Conservation (phyloP, 441 rosid genomes). For the Rhodomyrtus psidioides region DNA sequence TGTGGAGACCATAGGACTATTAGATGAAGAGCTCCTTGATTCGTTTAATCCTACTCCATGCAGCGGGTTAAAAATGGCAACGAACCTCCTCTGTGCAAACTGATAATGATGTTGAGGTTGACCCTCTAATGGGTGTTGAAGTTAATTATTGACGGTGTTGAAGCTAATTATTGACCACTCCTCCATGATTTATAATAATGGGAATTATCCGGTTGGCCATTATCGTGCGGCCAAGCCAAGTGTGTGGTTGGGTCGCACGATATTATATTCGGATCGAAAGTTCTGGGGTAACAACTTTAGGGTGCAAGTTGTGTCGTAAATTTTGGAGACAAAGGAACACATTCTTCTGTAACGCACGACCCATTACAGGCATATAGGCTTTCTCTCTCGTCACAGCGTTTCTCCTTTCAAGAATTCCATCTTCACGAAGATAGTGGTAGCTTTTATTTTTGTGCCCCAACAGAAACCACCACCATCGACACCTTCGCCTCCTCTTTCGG, state of each 20-base stretch:
- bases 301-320: constrained; percentile 18
- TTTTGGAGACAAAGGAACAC: constrained; percentile 24
- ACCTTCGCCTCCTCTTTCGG: background rate
- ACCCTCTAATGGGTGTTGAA: background rate
- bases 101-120: constrained; percentile 19
- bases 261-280: background rate
- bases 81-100: background rate
- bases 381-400: background rate
- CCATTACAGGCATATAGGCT: background rate
- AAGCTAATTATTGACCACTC: background rate
- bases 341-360: background rate
- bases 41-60: background rate
- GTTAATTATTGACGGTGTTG: background rate
- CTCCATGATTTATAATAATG: background rate
- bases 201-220: constrained; percentile 34
- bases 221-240: background rate
- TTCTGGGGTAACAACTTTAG: constrained; percentile 19
- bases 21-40: background rate
- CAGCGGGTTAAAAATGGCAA: background rate
- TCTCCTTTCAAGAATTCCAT: background rate
- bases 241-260: constrained; percentile 3
- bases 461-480: background rate
- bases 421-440: background rate
- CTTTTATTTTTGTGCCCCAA: background rate
- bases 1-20: background rate